Evolutionary conservation across 202 grass and related monocot species (phyloP).

Genomic region (Cymbopogon flexuosus): DNA sequence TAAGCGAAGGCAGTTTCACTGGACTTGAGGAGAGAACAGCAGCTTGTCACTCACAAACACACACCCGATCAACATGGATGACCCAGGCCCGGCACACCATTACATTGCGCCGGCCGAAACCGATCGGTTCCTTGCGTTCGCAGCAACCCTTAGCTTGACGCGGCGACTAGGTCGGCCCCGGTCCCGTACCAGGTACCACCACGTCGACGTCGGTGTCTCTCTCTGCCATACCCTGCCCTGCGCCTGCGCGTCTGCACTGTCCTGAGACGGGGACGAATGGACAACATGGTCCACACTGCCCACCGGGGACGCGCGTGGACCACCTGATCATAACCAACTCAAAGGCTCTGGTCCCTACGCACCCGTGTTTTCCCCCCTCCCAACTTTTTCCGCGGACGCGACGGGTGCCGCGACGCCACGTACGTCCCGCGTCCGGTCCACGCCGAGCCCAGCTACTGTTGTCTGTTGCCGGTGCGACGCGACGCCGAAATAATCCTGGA

Average conservation of each 20-base stretch:
- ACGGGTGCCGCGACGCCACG: neutral
- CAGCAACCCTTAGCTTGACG: neutral
- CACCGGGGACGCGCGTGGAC: conserved; percentile 11
- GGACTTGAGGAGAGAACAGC: neutral
- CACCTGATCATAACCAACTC: conserved; percentile 58
- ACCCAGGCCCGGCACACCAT: neutral
- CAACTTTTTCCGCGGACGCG: neutral
- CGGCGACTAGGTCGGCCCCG: neutral
- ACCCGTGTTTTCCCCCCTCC: neutral
- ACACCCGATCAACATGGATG: neutral
- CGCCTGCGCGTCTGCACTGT: neutral
- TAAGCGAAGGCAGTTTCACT: neutral
- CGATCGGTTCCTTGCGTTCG: neutral
- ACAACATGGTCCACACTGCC: neutral
- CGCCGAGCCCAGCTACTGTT: neutral
- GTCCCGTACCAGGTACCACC: neutral
- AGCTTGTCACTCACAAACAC: neutral
- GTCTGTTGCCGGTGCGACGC: neutral
- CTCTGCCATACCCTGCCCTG: neutral
- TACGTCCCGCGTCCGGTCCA: neutral
- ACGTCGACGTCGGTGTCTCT: neutral
- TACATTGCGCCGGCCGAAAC: neutral
- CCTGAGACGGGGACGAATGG: conserved; percentile 19
- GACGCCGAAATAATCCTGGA: conserved; percentile 16
- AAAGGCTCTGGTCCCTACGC: conserved; percentile 18